Percentiles rank a stretch among this genome's conserved stretches.
Conservation (phyloP, 2,329 filamentous ascomycete genomes). For the Fusarium begoniae region DNA sequence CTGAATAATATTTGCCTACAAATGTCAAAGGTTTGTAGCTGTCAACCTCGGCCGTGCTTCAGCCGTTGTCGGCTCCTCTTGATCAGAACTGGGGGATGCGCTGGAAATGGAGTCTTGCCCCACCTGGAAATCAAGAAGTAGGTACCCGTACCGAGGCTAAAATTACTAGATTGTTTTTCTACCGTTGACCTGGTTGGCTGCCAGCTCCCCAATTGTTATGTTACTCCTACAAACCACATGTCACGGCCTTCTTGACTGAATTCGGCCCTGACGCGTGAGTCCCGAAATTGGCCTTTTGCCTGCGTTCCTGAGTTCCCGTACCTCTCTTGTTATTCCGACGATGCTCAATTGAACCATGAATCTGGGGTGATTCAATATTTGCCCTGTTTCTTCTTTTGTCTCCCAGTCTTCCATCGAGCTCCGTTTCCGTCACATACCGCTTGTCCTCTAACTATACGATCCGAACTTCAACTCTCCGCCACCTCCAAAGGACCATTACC, state of each 20-base stretch:
- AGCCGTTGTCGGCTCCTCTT: slow-evolving; percentile 29
- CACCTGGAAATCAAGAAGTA: slow-evolving; percentile 23
- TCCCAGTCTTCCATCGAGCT: slow-evolving; percentile 1
- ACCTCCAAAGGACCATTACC: slow-evolving; percentile 9
- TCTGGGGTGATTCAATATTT: slow-evolving; percentile 33
- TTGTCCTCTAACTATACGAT: slow-evolving; percentile 4
- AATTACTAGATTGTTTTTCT: slow-evolving; percentile 23
- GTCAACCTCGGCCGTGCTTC: slow-evolving; percentile 32
- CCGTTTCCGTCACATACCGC: slow-evolving; percentile 15
- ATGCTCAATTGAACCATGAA: slow-evolving; percentile 33
- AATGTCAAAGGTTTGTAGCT: background rate
- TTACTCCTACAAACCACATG: slow-evolving; percentile 37
- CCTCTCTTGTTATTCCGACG: slow-evolving; percentile 14
- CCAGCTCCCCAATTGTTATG: slow-evolving; percentile 21
- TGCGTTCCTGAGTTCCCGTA: slow-evolving; percentile 17
- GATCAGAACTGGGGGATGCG: slow-evolving; percentile 15
- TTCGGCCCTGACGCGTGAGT: slow-evolving; percentile 42
- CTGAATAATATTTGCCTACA: background rate
- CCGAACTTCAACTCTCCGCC: background rate
- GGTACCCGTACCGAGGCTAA: slow-evolving; percentile 38
- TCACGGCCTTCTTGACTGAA: slow-evolving; percentile 37
- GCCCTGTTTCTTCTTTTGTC: slow-evolving; percentile 15
- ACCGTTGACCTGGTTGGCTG: slow-evolving; percentile 18
- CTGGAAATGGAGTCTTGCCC: slow-evolving; percentile 24
- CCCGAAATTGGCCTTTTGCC: slow-evolving; percentile 24